Base-by-base conservation (phyloP, 2,329 filamentous ascomycete genomes). In the Orbilia brochopaga region DNA sequence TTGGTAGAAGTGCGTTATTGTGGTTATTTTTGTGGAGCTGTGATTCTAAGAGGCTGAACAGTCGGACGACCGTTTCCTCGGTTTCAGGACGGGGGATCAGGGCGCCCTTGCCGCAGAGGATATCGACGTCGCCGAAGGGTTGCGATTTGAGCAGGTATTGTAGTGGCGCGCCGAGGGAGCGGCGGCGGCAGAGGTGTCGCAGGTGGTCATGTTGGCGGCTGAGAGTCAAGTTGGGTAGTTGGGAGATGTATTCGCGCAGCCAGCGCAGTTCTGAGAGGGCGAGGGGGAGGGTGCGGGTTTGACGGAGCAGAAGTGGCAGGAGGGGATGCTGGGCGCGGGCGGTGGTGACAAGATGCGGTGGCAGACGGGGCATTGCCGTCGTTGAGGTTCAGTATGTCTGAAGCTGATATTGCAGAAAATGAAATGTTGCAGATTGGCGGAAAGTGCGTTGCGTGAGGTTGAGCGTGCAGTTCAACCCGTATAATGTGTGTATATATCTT, bases 71-170 rank as follows among this genome's bases (percentile, higher is more conserved):
- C 2, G 90, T 91, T 79, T 92, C 89, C 23, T 85, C 82, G 56
- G 85, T 74, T 21, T 54, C 62, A 4, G 24, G 87, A 82, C 93
- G 85, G 37, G 94, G 94, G 74, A 97, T 96, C 64, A 99, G 81
- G 3, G 97, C 92, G 1, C 90, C 90, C 10, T 83, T 85, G 27
- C 82, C 83, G 77, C 92, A 97, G 61, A 84, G 80, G 51, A 99
- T 89, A 46, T 96, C 89, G 15, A 97, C 80, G 2, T 86, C 81
- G 0, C 92, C 93, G 80, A 99, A 97, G 1, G 89, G 94, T 78
- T 97, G 92, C 3, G 88, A 87, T 2, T 92, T 92, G 0, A 99
- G 81, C 21, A 97, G 84, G 78, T 97, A 97, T 79, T 97, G 94
- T 35, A 99, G 80, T 1, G 94, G 94, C 66, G 87, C 85, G 0